These are phyloP conservation scores for Phlegmacium glaucopus DNA, from an alignment of 768 basidiomycete species.

Conservation along the genomic window DNA sequence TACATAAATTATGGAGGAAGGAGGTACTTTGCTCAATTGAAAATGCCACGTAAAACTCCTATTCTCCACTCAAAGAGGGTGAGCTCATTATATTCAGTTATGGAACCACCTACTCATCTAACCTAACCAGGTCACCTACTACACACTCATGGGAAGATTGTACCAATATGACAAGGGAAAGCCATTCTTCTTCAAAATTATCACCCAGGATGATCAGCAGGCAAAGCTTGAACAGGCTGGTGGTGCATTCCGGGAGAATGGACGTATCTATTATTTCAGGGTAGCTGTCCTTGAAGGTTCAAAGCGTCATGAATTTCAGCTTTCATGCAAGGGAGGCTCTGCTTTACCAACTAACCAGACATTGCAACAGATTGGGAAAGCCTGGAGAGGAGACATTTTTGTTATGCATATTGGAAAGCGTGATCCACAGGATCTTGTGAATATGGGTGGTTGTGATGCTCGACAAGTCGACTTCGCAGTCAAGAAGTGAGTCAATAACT, in stretches of 20 bases:
- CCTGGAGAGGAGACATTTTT: conserved; percentile 6
- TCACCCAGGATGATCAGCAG: conserved; percentile 1
- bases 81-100: neutral
- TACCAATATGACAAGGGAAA: conserved; percentile 4
- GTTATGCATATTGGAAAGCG: conserved; percentile 5
- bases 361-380: neutral
- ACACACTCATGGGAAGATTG: conserved; percentile 1
- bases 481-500: conserved; percentile 5
- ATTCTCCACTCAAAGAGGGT: neutral
- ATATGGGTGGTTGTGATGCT: conserved; percentile 9
- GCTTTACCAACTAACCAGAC: conserved; percentile 2
- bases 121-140: neutral
- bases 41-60: conserved; percentile 1
- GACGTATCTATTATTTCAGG: conserved; percentile 3
- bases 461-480: conserved; percentile 6
- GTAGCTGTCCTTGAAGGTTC: conserved; percentile 3
- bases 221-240: conserved; percentile 4
- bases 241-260: conserved; percentile 3
- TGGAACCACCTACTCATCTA: neutral
- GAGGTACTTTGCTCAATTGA: too few species aligned
- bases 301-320: conserved; percentile 5
- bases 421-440: conserved; percentile 5
- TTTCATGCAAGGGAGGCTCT: conserved; percentile 4
- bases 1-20: too few species aligned
- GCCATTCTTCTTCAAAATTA: conserved; percentile 2